Conservation (phyloP, 2,329 filamentous ascomycete species). For the Diplocarpon mali region DNA sequence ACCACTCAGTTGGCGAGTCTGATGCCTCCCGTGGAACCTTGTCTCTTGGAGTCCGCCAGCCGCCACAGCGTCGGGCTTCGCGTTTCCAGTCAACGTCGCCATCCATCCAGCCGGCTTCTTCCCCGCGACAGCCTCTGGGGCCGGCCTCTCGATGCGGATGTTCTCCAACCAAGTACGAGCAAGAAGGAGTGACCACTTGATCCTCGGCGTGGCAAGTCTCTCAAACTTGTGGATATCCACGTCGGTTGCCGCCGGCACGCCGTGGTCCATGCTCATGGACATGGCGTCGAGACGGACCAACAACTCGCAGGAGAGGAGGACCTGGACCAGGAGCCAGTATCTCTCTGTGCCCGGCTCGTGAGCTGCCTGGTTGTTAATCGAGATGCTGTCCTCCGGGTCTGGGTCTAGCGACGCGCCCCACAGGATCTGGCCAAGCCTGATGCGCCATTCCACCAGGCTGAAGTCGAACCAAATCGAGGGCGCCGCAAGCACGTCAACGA, state of each 20-base stretch:
- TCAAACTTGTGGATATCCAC: slow-evolving; percentile 50
- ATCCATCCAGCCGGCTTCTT: slow-evolving; percentile 38
- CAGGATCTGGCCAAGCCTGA: slow-evolving; percentile 59
- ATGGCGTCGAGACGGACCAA: slow-evolving; percentile 52
- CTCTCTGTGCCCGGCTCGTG: slow-evolving; percentile 48
- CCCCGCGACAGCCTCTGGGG: slow-evolving; percentile 16
- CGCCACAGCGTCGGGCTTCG: slow-evolving; percentile 31
- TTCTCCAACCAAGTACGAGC: slow-evolving; percentile 59
- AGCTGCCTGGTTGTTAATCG: slow-evolving; percentile 36
- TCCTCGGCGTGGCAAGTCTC: slow-evolving; percentile 47
- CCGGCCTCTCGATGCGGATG: slow-evolving; percentile 43
- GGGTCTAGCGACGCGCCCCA: slow-evolving; percentile 45
- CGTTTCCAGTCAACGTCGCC: slow-evolving; percentile 41
- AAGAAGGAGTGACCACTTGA: slow-evolving; percentile 56
- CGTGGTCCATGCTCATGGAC: slow-evolving; percentile 47
- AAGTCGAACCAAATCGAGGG: slow-evolving; percentile 66
- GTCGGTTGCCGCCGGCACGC: slow-evolving; percentile 39
- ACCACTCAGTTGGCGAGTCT: slow-evolving; percentile 48
- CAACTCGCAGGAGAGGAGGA: slow-evolving; percentile 54
- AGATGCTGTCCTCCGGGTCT: slow-evolving; percentile 42
- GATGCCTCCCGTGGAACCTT: slow-evolving; percentile 33
- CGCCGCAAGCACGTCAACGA: slow-evolving; percentile 53
- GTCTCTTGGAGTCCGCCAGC: slow-evolving; percentile 30
- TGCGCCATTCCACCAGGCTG: slow-evolving; percentile 63
- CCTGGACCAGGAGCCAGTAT: slow-evolving; percentile 57